Evolutionary conservation across 2,329 filamentous ascomycete genomes (phyloP).

Genomic region (Hypoxylon sp.): DNA sequence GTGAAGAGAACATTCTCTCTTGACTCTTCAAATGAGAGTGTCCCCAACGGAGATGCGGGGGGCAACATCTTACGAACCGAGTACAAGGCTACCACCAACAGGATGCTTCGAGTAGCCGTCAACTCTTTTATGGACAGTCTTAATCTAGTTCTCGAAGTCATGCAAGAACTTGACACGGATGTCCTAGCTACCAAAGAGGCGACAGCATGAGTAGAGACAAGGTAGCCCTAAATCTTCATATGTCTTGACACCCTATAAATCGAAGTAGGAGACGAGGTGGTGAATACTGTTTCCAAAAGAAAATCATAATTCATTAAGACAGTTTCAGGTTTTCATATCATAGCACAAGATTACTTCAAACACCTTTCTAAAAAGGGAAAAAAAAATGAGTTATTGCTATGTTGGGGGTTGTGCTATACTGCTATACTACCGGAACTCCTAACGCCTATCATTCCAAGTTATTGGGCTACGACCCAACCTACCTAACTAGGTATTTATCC

Average conservation of each 20-base stretch:
- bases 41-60: conserved; percentile 46
- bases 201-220: conserved; percentile 16
- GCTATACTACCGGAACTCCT: conserved; percentile 27
- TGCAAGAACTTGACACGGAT: conserved; percentile 91
- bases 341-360: neutral
- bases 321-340: conserved; percentile 2
- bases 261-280: neutral
- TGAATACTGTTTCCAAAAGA: conserved; percentile 24
- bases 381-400: conserved; percentile 20
- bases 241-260: neutral
- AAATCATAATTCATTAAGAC: conserved; percentile 28
- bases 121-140: conserved; percentile 97
- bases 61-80: conserved; percentile 74
- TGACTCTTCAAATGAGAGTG: conserved; percentile 48
- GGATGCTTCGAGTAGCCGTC: conserved; percentile 95
- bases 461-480: conserved; percentile 1
- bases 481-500: conserved; percentile 7
- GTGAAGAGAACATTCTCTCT: conserved; percentile 80
- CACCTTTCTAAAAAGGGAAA: neutral
- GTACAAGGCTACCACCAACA: conserved; percentile 91
- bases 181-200: conserved; percentile 66
- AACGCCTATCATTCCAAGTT: conserved; percentile 23
- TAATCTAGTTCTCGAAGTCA: conserved; percentile 85
- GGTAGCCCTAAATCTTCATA: neutral
- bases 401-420: conserved; percentile 14